Percentiles rank a stretch among this genome's conserved stretches.
These are phyloP conservation scores for Pseudocercospora macadamiae DNA, from an alignment of 2,329 filamentous ascomycete genomes.

Conservation along the genomic window DNA sequence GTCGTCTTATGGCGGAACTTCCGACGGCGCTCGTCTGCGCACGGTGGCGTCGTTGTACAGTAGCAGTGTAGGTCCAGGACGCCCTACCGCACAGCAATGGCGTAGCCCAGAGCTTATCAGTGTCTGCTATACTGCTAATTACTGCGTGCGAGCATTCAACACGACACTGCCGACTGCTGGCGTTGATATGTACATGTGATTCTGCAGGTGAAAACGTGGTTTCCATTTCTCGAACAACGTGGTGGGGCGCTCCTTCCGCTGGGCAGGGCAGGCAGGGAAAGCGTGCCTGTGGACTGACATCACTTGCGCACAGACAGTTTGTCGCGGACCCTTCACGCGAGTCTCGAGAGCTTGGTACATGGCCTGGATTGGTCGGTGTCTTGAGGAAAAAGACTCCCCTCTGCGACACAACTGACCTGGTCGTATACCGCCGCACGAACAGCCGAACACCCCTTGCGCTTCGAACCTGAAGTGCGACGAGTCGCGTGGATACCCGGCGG, in stretches of 20 bases:
- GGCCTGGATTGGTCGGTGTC: slow-evolving; percentile 7
- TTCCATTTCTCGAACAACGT: background rate
- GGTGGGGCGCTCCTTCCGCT: background rate
- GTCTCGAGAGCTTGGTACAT: background rate
- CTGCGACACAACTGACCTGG: background rate
- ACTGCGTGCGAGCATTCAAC: too few relatives aligned
- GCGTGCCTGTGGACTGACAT: too few relatives aligned
- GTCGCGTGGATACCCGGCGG: background rate
- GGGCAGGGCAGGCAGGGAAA: too few relatives aligned
- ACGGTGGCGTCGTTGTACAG: background rate
- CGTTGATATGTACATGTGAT: background rate
- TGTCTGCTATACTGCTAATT: too few relatives aligned
- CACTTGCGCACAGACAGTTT: background rate
- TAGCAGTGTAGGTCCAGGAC: background rate
- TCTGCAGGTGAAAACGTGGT: background rate
- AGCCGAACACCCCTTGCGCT: background rate
- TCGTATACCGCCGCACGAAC: slow-evolving; percentile 9
- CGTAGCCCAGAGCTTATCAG: too few relatives aligned
- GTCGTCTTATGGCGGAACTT: background rate
- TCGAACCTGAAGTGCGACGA: background rate
- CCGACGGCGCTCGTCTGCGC: background rate
- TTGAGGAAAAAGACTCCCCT: slow-evolving; percentile 3
- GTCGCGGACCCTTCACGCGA: background rate
- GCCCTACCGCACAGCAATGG: too few relatives aligned
- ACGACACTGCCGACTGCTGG: too few relatives aligned